phyloP scores from a whole-genome alignment of 2,329 filamentous ascomycete species.

The Stylonectria norvegica region DNA sequence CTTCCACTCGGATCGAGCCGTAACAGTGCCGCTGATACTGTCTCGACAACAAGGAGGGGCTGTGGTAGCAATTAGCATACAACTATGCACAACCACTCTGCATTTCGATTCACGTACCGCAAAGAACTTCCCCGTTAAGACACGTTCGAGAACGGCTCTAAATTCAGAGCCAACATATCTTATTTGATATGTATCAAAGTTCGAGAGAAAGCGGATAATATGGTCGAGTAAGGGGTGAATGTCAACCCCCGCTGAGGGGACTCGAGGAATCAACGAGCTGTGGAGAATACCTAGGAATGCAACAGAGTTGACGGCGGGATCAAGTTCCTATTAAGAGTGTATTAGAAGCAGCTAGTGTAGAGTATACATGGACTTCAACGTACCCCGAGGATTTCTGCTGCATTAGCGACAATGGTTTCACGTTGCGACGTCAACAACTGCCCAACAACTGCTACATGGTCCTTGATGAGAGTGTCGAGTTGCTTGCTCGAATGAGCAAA shows the following conservation, averaged over 20 bases:
- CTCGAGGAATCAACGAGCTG: conserved; percentile 29
- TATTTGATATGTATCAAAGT: conserved; percentile 50
- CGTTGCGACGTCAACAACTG: conserved; percentile 35
- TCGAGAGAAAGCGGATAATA: conserved; percentile 43
- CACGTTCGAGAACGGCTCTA: conserved; percentile 40
- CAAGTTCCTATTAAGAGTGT: conserved; percentile 36
- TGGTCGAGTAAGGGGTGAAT: conserved; percentile 37
- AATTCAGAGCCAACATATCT: conserved; percentile 48
- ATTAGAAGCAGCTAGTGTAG: conserved; percentile 23
- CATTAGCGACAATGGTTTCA: conserved; percentile 32
- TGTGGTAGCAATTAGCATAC: conserved; percentile 23
- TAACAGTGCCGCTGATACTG: conserved; percentile 53
- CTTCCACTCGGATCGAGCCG: conserved; percentile 64
- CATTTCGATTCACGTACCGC: conserved; percentile 37
- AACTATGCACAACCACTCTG: too few species aligned
- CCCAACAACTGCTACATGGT: conserved; percentile 38
- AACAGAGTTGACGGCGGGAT: conserved; percentile 49
- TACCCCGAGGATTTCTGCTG: conserved; percentile 42
- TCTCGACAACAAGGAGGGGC: conserved; percentile 45
- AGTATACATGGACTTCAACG: too few species aligned
- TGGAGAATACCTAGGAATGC: conserved; percentile 50
- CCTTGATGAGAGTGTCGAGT: conserved; percentile 40
- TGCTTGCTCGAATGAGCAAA: conserved; percentile 26
- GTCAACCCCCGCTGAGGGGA: conserved; percentile 29
- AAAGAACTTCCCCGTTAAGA: conserved; percentile 39